Conservation (phyloP, 2,329 filamentous ascomycete genomes). For the Didymellaceae sp. region DNA sequence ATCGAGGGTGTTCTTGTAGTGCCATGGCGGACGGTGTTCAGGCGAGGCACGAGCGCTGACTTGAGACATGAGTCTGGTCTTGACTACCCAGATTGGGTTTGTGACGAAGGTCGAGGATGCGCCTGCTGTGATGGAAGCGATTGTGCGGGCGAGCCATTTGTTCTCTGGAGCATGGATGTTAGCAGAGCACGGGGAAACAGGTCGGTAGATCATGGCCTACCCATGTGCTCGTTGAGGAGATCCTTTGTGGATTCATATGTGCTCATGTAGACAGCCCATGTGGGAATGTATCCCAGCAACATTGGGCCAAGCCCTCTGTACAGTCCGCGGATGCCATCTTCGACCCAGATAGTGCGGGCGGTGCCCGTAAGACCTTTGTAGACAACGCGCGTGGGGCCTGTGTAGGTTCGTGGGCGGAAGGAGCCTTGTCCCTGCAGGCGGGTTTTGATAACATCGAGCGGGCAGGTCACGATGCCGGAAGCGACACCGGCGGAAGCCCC, state of each 20-base stretch:
- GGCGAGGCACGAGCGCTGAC: constrained; percentile 64
- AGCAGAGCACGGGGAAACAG: constrained; percentile 8
- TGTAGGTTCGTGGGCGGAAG: constrained; percentile 65
- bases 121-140: constrained; percentile 88
- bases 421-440: constrained; percentile 95
- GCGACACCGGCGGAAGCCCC: constrained; percentile 90
- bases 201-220: constrained; percentile 31
- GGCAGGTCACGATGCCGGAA: constrained; percentile 93
- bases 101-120: constrained; percentile 92
- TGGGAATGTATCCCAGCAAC: constrained; percentile 92
- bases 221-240: constrained; percentile 70
- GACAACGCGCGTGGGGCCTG: constrained; percentile 59
- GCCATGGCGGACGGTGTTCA: constrained; percentile 75
- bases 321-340: constrained; percentile 88
- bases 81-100: constrained; percentile 99
- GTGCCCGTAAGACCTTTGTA: constrained; percentile 91
- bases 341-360: constrained; percentile 80
- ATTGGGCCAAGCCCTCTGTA: constrained; percentile 95
- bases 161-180: constrained; percentile 60
- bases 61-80: constrained; percentile 97
- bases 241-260: constrained; percentile 91
- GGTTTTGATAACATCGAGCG: constrained; percentile 98
- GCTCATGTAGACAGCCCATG: constrained; percentile 97
- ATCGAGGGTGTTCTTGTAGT: constrained; percentile 88
- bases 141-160: constrained; percentile 79